Conservation (phyloP, 2,329 filamentous ascomycete species). For the Aspergillus intermedius region DNA sequence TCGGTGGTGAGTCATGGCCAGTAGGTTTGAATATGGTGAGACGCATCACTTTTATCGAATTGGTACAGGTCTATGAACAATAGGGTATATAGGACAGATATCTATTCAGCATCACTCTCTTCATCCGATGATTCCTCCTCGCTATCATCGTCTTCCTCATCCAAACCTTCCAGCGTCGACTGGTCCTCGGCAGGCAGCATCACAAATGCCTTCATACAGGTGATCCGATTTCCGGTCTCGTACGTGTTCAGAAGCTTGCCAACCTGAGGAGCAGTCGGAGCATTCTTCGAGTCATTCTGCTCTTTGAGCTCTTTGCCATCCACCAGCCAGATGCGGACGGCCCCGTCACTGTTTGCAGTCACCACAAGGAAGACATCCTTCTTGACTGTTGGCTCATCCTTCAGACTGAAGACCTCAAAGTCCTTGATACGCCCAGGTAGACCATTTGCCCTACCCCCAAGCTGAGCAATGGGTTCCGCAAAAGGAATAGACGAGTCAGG, state of each 20-base stretch:
- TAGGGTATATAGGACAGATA: conserved; percentile 17
- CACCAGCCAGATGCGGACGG: conserved; percentile 70
- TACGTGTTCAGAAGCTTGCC: conserved; percentile 69
- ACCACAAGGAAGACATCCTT: conserved; percentile 52
- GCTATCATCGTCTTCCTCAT: conserved; percentile 22
- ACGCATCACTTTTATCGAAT: background rate
- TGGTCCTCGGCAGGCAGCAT: conserved; percentile 60
- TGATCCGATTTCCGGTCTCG: conserved; percentile 82
- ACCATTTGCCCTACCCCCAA: conserved; percentile 67
- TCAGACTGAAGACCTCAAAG: conserved; percentile 60
- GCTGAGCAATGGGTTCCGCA: conserved; percentile 57
- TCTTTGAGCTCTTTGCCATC: conserved; percentile 22
- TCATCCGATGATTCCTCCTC: conserved; percentile 18
- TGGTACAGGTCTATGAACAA: conserved; percentile 4
- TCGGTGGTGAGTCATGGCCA: too few species aligned
- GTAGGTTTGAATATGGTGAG: too few species aligned
- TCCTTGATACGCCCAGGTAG: conserved; percentile 77
- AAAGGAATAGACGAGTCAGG: conserved; percentile 54
- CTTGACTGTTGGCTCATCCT: conserved; percentile 25
- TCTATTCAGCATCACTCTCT: conserved; percentile 21
- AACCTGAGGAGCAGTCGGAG: conserved; percentile 37
- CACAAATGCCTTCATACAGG: conserved; percentile 76
- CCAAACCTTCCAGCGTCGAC: conserved; percentile 49
- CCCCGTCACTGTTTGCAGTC: conserved; percentile 77
- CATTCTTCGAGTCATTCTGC: conserved; percentile 13